Evolutionary conservation across 441 rosid genomes (phyloP), one percentile per base, ranked within the genome.

Genomic region (Brassica hybrid): DNA sequence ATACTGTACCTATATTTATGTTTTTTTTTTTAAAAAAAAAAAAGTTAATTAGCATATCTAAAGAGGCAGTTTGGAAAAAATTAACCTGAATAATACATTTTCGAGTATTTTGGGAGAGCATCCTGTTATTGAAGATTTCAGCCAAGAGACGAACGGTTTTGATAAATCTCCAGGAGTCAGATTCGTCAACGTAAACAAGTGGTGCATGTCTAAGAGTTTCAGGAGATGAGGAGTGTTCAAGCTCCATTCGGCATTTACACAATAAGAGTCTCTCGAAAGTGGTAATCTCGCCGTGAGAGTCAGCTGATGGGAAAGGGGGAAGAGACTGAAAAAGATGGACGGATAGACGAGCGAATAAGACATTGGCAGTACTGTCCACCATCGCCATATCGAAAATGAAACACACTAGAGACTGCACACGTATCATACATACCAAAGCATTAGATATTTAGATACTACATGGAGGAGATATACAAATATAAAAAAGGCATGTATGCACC

Each of bases 351-450:
- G 74, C 56, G 67, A 67, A 73, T 18, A 78, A 38, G 2, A 25
- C 21, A 23, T 50, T 13, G 10, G 77, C 18, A 13, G 58, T 2
- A 52, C 69, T 61, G 52, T 72, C 77, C 68, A 61, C 59, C 77
- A 78, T 61, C 25, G 81, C 70, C 74, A 78, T 73, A 6, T 78
- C 73, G 11, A 73, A 78, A 36, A 78, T 10, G 19, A 11, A 25
- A 14, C 56, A 67, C 56, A 56, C 71, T 6, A 73, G 60, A 61
- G 81, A 36, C 81, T 73, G 74, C 52, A 34, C 21, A 21, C 18
- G 6, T 5, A 45, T 5, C 50, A 43, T 41, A 41, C 48, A 1
- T 12, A 13, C 16, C 16, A 45, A 45, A 43, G 50, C 50, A 43
- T 43, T 43, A 12, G n/a, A 43, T 43, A 43, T 3, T 43, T 11